Evolutionary conservation across 352 stramenopile species (phyloP).

Genomic region (Pythium aphanidermatum): DNA sequence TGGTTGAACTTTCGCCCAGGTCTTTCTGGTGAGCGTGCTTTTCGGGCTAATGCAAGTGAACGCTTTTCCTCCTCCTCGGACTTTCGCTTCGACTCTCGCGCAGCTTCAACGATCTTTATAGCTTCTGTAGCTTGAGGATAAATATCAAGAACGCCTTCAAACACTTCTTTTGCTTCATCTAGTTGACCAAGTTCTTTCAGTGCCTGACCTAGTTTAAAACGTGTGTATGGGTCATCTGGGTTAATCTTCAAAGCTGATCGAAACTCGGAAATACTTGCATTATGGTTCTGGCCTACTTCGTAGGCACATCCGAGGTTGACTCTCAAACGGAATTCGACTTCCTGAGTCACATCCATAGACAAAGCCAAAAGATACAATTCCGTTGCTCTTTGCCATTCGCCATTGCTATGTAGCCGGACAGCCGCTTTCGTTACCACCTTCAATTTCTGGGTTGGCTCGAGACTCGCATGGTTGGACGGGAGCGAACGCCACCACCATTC

Average conservation of each 20-base stretch:
- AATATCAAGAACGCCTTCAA: constrained; percentile 32
- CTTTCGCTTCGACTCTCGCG: constrained; percentile 10
- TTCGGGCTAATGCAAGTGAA: constrained; percentile 22
- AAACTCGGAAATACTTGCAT: constrained; percentile 35
- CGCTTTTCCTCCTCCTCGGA: constrained; percentile 21
- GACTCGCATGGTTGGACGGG: constrained; percentile 44
- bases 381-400: constrained; percentile 51
- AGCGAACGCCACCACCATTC: constrained; percentile 81
- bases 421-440: constrained; percentile 78
- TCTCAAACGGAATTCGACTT: constrained; percentile 55
- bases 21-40: constrained; percentile 14
- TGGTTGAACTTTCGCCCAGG: too few species aligned
- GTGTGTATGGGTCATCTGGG: constrained; percentile 39
- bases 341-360: constrained; percentile 40
- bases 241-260: constrained; percentile 36
- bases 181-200: constrained; percentile 31
- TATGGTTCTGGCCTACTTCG: constrained; percentile 34
- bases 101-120: constrained; percentile 28
- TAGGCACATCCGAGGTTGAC: constrained; percentile 67
- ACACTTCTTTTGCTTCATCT: constrained; percentile 31
- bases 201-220: constrained; percentile 52
- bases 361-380: constrained; percentile 68
- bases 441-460: constrained; percentile 68
- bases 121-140: constrained; percentile 53
- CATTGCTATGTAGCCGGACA: constrained; percentile 53